Evolutionary conservation across 495 filamentous ascomycete genomes (phyloP).

Genomic region (Penicillium mononematosum): DNA sequence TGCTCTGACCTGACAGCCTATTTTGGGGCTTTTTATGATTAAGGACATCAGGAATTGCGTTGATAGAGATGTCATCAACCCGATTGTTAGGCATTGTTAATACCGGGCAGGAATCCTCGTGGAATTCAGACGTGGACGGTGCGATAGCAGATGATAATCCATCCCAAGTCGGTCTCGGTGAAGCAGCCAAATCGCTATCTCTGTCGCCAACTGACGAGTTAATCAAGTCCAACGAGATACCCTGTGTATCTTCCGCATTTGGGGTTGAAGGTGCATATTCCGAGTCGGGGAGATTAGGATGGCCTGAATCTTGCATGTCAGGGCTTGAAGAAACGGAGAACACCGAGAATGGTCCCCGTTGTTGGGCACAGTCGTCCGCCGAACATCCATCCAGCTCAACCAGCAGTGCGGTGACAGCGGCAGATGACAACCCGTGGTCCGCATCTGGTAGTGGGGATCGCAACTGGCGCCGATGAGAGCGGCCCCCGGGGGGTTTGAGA

Average conservation of each 20-base stretch:
- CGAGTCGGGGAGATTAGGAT: background rate
- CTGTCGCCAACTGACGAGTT: background rate
- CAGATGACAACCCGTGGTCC: constrained; percentile 15
- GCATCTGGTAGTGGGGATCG: constrained; percentile 10
- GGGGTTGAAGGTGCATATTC: background rate
- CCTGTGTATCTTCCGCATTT: background rate
- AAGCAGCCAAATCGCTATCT: background rate
- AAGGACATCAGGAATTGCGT: background rate
- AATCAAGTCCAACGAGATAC: background rate
- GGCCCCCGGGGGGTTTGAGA: constrained; percentile 20
- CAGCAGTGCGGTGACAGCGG: constrained; percentile 23
- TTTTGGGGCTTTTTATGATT: background rate
- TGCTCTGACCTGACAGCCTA: background rate
- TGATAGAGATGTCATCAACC: background rate
- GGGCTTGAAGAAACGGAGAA: constrained; percentile 18
- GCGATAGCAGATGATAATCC: background rate
- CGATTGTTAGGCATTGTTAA: background rate
- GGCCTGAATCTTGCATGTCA: background rate
- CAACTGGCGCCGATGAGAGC: constrained; percentile 24
- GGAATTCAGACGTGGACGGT: background rate
- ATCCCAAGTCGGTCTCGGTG: background rate
- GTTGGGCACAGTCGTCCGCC: constrained; percentile 18
- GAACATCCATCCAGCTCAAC: constrained; percentile 22
- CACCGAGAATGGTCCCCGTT: constrained; percentile 29
- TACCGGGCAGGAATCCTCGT: background rate